phyloP scores from a whole-genome alignment of 2,329 filamentous ascomycete genomes.

The Verticillium longisporum region DNA sequence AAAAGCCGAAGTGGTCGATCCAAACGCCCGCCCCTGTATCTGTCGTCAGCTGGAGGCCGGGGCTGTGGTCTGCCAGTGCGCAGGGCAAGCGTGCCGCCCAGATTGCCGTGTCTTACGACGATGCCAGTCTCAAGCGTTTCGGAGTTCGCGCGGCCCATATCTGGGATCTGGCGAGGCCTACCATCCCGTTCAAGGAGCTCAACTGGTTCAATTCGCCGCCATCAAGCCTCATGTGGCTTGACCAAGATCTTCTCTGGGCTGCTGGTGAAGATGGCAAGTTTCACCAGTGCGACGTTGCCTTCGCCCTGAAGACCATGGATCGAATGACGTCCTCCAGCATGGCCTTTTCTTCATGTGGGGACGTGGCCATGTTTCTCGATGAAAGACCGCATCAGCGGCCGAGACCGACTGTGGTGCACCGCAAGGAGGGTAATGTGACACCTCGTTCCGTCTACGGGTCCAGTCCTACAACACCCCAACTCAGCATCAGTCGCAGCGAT shows the following conservation, averaged over 20 bases:
- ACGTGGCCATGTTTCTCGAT: conserved; percentile 56
- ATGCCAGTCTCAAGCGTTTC: conserved; percentile 43
- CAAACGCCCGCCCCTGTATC: conserved; percentile 54
- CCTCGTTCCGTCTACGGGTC: conserved; percentile 38
- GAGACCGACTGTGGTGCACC: conserved; percentile 29
- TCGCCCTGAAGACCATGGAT: conserved; percentile 56
- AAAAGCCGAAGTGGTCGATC: conserved; percentile 58
- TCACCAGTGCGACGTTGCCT: conserved; percentile 58
- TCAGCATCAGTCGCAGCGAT: conserved; percentile 54
- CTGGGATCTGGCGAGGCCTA: conserved; percentile 62
- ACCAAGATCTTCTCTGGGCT: conserved; percentile 60
- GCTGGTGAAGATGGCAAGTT: conserved; percentile 56
- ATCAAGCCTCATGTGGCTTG: conserved; percentile 54
- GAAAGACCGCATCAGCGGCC: conserved; percentile 42
- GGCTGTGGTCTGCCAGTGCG: conserved; percentile 57
- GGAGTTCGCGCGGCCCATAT: conserved; percentile 56
- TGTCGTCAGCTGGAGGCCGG: conserved; percentile 56
- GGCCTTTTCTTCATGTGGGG: conserved; percentile 52
- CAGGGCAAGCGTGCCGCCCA: conserved; percentile 54
- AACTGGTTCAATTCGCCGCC: conserved; percentile 53
- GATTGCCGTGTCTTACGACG: conserved; percentile 56
- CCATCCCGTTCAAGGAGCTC: conserved; percentile 61
- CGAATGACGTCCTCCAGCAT: conserved; percentile 54
- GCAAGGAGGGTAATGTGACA: conserved; percentile 22
- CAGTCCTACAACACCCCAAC: conserved; percentile 39